Evolutionary conservation across 2,329 filamentous ascomycete species (phyloP).

Genomic region (Pyricularia sp.): DNA sequence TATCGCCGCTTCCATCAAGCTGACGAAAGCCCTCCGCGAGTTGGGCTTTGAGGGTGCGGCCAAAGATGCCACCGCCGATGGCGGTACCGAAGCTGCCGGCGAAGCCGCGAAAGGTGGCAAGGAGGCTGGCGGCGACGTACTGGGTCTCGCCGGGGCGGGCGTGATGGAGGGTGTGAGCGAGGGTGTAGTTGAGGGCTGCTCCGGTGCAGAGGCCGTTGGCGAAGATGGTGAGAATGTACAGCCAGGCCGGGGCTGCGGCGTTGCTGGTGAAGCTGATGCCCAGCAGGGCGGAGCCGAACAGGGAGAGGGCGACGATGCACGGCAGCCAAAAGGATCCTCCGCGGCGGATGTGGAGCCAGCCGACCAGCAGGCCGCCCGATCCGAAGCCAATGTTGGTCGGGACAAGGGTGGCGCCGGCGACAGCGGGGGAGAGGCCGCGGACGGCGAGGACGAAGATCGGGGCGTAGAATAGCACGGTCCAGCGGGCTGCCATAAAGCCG

Average conservation of each 20-base stretch:
- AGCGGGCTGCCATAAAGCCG: slow-evolving; percentile 72
- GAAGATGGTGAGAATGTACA: slow-evolving; percentile 55
- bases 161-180: slow-evolving; percentile 65
- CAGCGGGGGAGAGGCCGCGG: slow-evolving; percentile 56
- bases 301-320: slow-evolving; percentile 45
- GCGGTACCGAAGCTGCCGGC: slow-evolving; percentile 73
- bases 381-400: slow-evolving; percentile 78
- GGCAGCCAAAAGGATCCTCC: slow-evolving; percentile 64
- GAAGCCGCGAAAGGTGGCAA: slow-evolving; percentile 74
- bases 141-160: slow-evolving; percentile 51
- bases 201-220: slow-evolving; percentile 65
- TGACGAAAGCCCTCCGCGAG: slow-evolving; percentile 47
- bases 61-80: slow-evolving; percentile 69
- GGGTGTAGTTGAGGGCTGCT: slow-evolving; percentile 67
- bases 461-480: slow-evolving; percentile 72
- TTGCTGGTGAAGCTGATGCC: slow-evolving; percentile 38
- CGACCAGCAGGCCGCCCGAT: slow-evolving; percentile 61
- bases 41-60: slow-evolving; percentile 44
- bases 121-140: slow-evolving; percentile 65
- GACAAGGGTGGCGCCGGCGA: slow-evolving; percentile 66
- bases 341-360: slow-evolving; percentile 66
- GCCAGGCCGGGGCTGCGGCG: slow-evolving; percentile 33
- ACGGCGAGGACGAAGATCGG: slow-evolving; percentile 75
- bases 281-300: slow-evolving; percentile 42
- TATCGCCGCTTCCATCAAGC: slow-evolving; percentile 27